phyloP scores from a whole-genome alignment of 805 yeast genomes.

The Spathaspora girioi region DNA sequence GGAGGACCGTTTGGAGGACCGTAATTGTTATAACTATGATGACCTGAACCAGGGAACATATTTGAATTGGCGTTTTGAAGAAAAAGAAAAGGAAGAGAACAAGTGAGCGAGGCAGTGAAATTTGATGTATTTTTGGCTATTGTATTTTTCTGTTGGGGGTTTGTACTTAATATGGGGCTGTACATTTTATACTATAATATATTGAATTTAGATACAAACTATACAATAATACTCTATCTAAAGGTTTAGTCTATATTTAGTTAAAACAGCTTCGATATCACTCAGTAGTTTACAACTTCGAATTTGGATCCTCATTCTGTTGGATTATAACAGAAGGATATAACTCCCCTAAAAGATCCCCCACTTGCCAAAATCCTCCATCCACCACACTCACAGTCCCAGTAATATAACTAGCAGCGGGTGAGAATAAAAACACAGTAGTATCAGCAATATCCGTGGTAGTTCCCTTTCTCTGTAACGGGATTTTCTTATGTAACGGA shows the following conservation, averaged over 20 bases:
- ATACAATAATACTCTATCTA: too few species aligned
- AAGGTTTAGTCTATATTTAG: too few species aligned
- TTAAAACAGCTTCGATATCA: too few species aligned
- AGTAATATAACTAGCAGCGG: slow-evolving; percentile 72
- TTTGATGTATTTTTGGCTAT: not conserved
- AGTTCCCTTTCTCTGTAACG: slow-evolving; percentile 65
- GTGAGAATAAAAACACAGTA: slow-evolving; percentile 79
- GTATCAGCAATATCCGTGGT: slow-evolving; percentile 83
- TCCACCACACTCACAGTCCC: slow-evolving; percentile 83
- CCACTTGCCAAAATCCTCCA: slow-evolving; percentile 88
- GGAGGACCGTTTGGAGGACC: not conserved
- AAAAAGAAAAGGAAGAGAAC: not conserved
- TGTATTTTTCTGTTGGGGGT: too few species aligned
- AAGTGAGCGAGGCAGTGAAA: not conserved
- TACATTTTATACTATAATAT: too few species aligned
- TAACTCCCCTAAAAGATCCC: slow-evolving; percentile 33
- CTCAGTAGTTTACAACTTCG: slow-evolving; percentile 15
- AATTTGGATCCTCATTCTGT: slow-evolving; percentile 24
- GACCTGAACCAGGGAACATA: slow-evolving; percentile 20
- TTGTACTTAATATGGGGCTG: too few species aligned
- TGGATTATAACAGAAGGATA: slow-evolving; percentile 29
- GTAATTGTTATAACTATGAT: slow-evolving; percentile 6
- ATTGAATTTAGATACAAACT: too few species aligned
- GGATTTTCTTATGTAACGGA: slow-evolving; percentile 45
- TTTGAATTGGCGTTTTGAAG: not conserved